Base-by-base conservation (phyloP, 2,329 filamentous ascomycete species). In the Mollisia scopiformis region DNA sequence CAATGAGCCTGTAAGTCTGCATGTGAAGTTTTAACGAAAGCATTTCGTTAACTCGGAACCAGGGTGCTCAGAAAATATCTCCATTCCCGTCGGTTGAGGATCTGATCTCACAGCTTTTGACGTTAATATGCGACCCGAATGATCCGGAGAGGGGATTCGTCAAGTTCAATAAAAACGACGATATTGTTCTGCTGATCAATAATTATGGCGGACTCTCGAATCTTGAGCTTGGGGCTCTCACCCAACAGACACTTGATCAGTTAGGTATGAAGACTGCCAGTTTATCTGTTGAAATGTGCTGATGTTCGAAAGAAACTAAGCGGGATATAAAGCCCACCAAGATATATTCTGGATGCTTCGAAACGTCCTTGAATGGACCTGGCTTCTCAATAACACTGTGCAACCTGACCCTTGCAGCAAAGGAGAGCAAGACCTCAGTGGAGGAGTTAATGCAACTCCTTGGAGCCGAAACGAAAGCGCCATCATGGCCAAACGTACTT, bases 181-280 rank as follows among this genome's bases (percentile, higher is more conserved):
- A 80, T 73, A 79, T 76, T 0, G 78, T 83, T 1, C 74, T 86
- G 23, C 74, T 87, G 23, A 75, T 86, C 61, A 86, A 82, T 76
- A 87, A 87, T 73, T 85, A 84, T 68, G 84, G 84, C 50, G 84
- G 83, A 64, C 78, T 87, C 69, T 86, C 83, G 1, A 77, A 81
- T 62, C 77, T 87, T 6, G 84, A 87, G 72, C 75, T 86, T 68
- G 80, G 81, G 6, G 84, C 82, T 1, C 53, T 84, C 55, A 78
- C 79, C 1, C 75, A 78, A 51, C 73, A 81, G 27, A 71, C 73
- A 4, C 65, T 78, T 1, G 69, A 74, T 47, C 74, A 78, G 13
- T 71, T 83, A 25, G 67, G 63, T 65, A 61, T n/a, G n/a, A 19
- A n/a, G 14, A 6, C 8, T 11, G 13, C 10, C 14, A 21, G 16